A percentile compares a stretch with the other conserved stretches of the same genome.
These are phyloP conservation scores for Brassica hybrid DNA, from an alignment of 441 rosid species.

Conservation along the genomic window DNA sequence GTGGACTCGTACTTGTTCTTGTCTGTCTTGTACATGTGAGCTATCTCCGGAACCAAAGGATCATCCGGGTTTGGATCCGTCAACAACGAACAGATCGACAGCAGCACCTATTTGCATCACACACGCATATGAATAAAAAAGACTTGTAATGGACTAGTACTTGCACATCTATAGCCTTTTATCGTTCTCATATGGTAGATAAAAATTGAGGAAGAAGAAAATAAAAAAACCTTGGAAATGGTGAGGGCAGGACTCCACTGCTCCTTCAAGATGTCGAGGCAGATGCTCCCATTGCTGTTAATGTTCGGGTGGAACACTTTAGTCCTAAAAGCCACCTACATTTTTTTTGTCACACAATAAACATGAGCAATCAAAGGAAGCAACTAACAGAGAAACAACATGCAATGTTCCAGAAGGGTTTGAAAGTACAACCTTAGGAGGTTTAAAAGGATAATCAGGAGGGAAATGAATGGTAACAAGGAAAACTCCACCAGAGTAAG, in stretches of 20 bases:
- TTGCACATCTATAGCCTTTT: no score
- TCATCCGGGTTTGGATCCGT: conserved; percentile 91
- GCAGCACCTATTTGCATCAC: conserved; percentile 58
- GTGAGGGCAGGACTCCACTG: conserved; percentile 62
- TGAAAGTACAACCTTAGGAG: conserved; percentile 60
- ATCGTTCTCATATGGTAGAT: no score
- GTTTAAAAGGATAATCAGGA: conserved; percentile 88
- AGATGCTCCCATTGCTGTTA: conserved; percentile 51
- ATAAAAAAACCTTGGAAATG: conserved; percentile 52
- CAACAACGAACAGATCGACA: conserved; percentile 81
- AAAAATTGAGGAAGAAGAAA: no score
- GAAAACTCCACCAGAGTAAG: conserved; percentile 85
- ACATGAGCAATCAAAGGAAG: not conserved
- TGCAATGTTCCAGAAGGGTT: not conserved
- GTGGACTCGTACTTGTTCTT: conserved; percentile 77
- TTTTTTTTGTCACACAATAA: not conserved
- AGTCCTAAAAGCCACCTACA: conserved; percentile 84
- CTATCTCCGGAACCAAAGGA: conserved; percentile 86
- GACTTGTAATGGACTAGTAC: no score
- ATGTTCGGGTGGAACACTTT: conserved; percentile 75
- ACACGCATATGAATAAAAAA: no score
- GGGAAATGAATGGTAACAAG: conserved; percentile 84
- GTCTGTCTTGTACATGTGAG: conserved; percentile 91
- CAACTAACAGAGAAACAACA: conserved; percentile 7
- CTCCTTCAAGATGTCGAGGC: conserved; percentile 50